Percentiles rank a stretch among this genome's conserved stretches.
Evolutionary conservation across 768 basidiomycete species (phyloP).

Genomic region (Neoboletus subvelutipes): DNA sequence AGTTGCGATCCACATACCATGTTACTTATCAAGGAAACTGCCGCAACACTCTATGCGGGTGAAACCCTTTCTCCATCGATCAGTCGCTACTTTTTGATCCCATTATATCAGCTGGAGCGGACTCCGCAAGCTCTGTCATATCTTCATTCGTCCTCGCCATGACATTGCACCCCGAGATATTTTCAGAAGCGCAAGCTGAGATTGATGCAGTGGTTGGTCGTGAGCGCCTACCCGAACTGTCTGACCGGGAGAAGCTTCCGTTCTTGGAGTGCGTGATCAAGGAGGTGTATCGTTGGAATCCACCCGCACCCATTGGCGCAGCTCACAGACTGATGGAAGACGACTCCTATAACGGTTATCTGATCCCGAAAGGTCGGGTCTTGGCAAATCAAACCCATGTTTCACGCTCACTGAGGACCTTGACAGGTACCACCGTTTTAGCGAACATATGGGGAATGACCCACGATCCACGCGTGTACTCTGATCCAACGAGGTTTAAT

Average conservation of each 20-base stretch:
- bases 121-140: slow-evolving; percentile 4
- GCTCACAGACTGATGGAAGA: slow-evolving; percentile 14
- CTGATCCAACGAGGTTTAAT: not conserved
- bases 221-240: not conserved
- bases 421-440: not conserved
- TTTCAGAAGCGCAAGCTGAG: not conserved
- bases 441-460: slow-evolving; percentile 9
- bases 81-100: not conserved
- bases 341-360: slow-evolving; percentile 3
- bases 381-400: not conserved
- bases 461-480: not conserved
- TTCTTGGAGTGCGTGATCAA: slow-evolving; percentile 33
- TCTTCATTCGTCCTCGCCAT: slow-evolving; percentile 2
- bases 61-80: not conserved
- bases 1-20: not conserved
- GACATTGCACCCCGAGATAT: slow-evolving; percentile 4
- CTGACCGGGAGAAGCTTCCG: slow-evolving; percentile 42
- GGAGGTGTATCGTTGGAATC: slow-evolving; percentile 24
- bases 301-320: slow-evolving; percentile 6
- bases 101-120: slow-evolving; percentile 1
- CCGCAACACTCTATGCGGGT: too few species aligned
- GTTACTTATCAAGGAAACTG: slow-evolving; percentile 6
- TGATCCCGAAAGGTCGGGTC: slow-evolving; percentile 1
- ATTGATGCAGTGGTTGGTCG: not conserved
- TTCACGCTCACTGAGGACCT: not conserved